phyloP scores from a whole-genome alignment of 1,284 basidiomycete species.

The Volvariella volvacea region DNA sequence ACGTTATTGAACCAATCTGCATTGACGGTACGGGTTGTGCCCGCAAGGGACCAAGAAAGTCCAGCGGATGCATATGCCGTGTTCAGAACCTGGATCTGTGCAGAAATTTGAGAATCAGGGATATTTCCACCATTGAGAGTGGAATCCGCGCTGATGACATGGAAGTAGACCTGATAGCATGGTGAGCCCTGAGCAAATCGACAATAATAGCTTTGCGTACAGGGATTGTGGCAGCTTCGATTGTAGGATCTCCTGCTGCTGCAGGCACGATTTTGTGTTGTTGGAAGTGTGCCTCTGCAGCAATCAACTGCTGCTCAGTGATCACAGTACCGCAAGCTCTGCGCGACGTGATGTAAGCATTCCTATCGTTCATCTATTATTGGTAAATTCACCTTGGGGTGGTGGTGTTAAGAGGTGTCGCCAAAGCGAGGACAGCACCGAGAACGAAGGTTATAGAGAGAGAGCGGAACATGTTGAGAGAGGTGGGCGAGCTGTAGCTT shows the following conservation, averaged over 20 bases:
- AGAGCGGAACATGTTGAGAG: slow-evolving; percentile 18
- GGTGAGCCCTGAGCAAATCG: neutral
- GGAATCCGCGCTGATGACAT: slow-evolving; percentile 44
- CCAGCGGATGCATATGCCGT: slow-evolving; percentile 33
- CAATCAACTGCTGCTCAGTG: slow-evolving; percentile 26
- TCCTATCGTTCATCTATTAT: slow-evolving; percentile 16
- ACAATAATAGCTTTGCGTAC: slow-evolving; percentile 7
- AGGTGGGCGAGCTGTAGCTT: neutral
- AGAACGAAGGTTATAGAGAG: slow-evolving; percentile 18
- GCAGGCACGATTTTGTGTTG: slow-evolving; percentile 28
- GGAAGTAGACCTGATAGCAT: slow-evolving; percentile 35
- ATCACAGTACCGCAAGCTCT: slow-evolving; percentile 31
- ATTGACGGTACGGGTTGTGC: slow-evolving; percentile 39
- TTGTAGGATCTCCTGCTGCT: slow-evolving; percentile 16
- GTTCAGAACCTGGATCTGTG: slow-evolving; percentile 44
- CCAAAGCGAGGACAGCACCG: slow-evolving; percentile 17
- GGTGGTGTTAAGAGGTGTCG: slow-evolving; percentile 16
- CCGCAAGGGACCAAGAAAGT: slow-evolving; percentile 36
- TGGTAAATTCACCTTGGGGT: slow-evolving; percentile 13
- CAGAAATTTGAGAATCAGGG: slow-evolving; percentile 27
- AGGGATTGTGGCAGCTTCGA: slow-evolving; percentile 19
- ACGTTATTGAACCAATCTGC: slow-evolving; percentile 40
- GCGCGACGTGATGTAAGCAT: too few species aligned
- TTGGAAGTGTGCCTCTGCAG: slow-evolving; percentile 36
- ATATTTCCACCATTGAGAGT: slow-evolving; percentile 27